A percentile compares a stretch with the other conserved stretches of the same genome.
Evolutionary conservation across 768 basidiomycete species (phyloP).

Genomic region (Tricholoma terreum): DNA sequence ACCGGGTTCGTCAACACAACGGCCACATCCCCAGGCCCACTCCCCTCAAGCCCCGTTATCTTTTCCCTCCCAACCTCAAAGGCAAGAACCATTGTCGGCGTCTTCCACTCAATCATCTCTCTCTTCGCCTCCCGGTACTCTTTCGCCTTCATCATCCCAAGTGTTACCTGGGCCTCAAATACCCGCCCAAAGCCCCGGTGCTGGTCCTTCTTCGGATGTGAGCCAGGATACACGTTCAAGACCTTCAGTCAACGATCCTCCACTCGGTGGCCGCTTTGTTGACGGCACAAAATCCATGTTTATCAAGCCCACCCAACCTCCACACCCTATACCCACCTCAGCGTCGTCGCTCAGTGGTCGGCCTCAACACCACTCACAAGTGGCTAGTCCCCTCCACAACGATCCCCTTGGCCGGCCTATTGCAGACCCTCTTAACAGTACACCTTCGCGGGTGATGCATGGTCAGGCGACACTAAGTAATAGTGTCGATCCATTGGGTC

Average conservation of each 20-base stretch:
- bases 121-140: conserved; percentile 14
- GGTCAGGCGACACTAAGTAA: conserved; percentile 27
- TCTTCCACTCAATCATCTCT: conserved; percentile 26
- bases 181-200: conserved; percentile 48
- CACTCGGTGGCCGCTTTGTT: conserved; percentile 60
- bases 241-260: conserved; percentile 41
- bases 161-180: conserved; percentile 17
- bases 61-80: conserved; percentile 20
- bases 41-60: conserved; percentile 10
- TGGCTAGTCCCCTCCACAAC: conserved; percentile 31
- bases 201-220: conserved; percentile 52
- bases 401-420: conserved; percentile 28
- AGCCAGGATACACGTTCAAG: conserved; percentile 26
- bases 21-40: conserved; percentile 14
- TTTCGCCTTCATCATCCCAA: conserved; percentile 17
- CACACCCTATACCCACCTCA: conserved; percentile 31
- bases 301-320: conserved; percentile 47
- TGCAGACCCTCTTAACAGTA: conserved; percentile 30
- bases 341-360: conserved; percentile 31
- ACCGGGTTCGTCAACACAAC: conserved; percentile 24
- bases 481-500: conserved; percentile 62
- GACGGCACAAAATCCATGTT: conserved; percentile 86
- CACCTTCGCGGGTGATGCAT: conserved; percentile 16
- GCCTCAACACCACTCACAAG: conserved; percentile 7
- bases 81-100: conserved; percentile 27